phyloP scores from a whole-genome alignment of 306 rosid genomes.

The Trifolium dubium region DNA sequence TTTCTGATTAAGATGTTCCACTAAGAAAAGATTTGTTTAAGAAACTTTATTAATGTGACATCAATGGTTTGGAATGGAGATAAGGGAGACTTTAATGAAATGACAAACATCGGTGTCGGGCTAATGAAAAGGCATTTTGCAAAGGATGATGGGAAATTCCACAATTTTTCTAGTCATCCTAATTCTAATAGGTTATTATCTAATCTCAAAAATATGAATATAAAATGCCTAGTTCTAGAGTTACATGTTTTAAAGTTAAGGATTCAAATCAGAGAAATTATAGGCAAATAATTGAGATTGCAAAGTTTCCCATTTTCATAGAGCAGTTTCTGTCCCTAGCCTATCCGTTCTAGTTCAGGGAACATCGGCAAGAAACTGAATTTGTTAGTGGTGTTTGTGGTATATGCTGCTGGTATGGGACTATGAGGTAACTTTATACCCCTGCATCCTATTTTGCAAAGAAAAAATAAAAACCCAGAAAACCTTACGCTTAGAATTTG shows the following conservation, averaged over 20 bases:
- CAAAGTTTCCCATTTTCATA: constrained; percentile 14
- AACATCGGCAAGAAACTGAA: constrained; percentile 1
- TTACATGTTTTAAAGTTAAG: constrained; percentile 6
- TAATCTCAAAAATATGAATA: neutral
- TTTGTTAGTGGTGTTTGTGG: neutral
- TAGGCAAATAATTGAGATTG: neutral
- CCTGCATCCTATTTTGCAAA: neutral
- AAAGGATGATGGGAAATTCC: constrained; percentile 29
- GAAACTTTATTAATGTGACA: constrained; percentile 20
- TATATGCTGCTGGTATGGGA: neutral
- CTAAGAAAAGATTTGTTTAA: neutral
- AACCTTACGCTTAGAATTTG: constrained; percentile 25
- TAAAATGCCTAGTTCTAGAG: constrained; percentile 7
- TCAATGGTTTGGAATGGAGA: constrained; percentile 2
- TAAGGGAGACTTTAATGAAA: constrained; percentile 4
- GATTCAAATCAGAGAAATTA: constrained; percentile 10
- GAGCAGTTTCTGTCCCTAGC: neutral
- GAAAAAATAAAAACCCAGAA: neutral
- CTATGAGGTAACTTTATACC: neutral
- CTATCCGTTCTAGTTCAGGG: constrained; percentile 6
- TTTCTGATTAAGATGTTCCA: constrained; percentile 11
- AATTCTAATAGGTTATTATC: neutral
- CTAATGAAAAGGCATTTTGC: neutral
- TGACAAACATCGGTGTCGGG: neutral
- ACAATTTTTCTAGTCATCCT: constrained; percentile 15